These are phyloP conservation scores for Tylopilus sp. DNA, from an alignment of 768 basidiomycete genomes.

Conservation along the genomic window DNA sequence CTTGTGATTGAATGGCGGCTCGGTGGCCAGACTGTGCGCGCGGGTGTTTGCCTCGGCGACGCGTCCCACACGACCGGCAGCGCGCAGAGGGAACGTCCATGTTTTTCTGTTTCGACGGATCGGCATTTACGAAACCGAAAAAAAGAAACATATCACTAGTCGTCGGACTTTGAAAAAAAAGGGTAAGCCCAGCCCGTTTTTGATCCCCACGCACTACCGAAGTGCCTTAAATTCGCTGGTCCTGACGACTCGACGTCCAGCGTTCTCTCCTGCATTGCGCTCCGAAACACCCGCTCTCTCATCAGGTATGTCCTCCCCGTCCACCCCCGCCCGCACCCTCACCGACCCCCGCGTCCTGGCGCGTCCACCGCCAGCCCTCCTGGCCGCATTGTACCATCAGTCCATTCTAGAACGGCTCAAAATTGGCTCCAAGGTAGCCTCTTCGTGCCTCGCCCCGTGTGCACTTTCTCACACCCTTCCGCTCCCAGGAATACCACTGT, in stretches of 20 bases:
- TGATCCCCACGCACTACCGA: conserved; percentile 39
- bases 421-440: conserved; percentile 65
- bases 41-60: too few species aligned
- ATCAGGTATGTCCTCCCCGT: conserved; percentile 41
- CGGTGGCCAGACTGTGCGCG: too few species aligned
- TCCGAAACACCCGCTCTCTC: conserved; percentile 32
- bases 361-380: conserved; percentile 35
- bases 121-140: conserved; percentile 25
- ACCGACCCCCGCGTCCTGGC: conserved; percentile 15
- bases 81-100: too few species aligned
- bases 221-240: conserved; percentile 40
- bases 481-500: conserved; percentile 57
- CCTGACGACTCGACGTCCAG: conserved; percentile 29
- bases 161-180: conserved; percentile 36
- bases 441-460: conserved; percentile 15
- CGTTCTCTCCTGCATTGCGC: conserved; percentile 31
- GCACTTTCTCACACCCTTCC: conserved; percentile 23
- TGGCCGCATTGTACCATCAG: conserved; percentile 78
- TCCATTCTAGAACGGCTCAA: conserved; percentile 73
- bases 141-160: conserved; percentile 14
- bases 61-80: too few species aligned
- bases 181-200: conserved; percentile 35
- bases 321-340: conserved; percentile 12
- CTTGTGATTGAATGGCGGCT: neutral
- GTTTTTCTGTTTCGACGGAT: conserved; percentile 12